A percentile compares a stretch with the other conserved stretches of the same genome.
Conservation (phyloP, 2,329 filamentous ascomycete genomes). For the Coleophoma eucalyptorum region DNA sequence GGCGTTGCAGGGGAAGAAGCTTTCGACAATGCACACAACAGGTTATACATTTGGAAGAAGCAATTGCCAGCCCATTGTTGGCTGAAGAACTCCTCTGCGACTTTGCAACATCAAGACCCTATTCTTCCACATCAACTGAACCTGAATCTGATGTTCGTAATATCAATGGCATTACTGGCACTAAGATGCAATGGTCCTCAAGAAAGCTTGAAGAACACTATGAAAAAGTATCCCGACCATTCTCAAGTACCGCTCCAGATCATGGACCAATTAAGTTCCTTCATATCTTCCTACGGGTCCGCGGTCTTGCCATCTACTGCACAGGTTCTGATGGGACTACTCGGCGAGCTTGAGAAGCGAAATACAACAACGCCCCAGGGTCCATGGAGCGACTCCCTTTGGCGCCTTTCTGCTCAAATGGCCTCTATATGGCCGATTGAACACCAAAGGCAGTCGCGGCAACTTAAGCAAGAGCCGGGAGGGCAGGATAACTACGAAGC, state of each 20-base stretch:
- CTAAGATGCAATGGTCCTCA: background rate
- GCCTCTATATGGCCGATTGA: background rate
- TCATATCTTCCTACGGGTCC: background rate
- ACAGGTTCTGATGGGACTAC: background rate
- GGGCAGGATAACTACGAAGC: background rate
- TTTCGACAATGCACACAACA: background rate
- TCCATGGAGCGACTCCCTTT: background rate
- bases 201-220: background rate
- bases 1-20: background rate
- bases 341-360: background rate
- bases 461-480: background rate
- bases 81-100: background rate
- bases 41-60: conserved; percentile 1
- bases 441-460: background rate
- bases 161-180: background rate
- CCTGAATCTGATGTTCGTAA: background rate
- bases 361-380: background rate
- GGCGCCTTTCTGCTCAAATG: background rate
- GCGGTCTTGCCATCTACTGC: background rate
- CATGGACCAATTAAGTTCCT: background rate
- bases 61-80: background rate
- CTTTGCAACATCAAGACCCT: background rate
- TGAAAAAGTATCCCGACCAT: background rate
- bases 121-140: background rate
- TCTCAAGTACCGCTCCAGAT: background rate